These are phyloP conservation scores for Fragaria iinumae DNA, from an alignment of 306 rosid species.

Conservation along the genomic window DNA sequence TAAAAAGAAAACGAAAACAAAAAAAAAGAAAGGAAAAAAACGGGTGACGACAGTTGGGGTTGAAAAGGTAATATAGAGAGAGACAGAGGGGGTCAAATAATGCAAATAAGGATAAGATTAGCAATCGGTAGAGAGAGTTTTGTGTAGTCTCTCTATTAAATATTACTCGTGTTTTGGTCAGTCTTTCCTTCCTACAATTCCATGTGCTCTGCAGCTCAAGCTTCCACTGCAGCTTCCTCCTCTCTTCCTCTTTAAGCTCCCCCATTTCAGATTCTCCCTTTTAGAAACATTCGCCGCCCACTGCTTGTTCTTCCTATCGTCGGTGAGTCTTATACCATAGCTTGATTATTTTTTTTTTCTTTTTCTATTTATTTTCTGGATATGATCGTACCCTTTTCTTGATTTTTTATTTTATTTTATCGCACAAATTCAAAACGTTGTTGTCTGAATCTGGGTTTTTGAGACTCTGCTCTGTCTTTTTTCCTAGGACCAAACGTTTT, in stretches of 20 bases:
- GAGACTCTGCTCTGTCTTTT: neutral
- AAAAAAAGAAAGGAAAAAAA: neutral
- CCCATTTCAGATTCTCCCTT: constrained; percentile 8
- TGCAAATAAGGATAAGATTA: constrained; percentile 11
- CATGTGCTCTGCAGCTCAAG: constrained; percentile 47
- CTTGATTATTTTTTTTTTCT: neutral
- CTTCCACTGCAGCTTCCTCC: constrained; percentile 44
- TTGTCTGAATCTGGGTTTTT: constrained; percentile 25
- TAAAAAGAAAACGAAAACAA: too few species aligned
- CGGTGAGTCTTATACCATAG: constrained; percentile 45
- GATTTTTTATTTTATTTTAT: neutral
- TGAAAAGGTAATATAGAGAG: neutral
- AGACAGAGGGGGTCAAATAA: neutral
- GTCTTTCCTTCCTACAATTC: constrained; percentile 24
- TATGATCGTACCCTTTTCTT: constrained; percentile 3
- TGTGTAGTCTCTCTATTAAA: constrained; percentile 15
- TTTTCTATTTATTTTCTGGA: neutral
- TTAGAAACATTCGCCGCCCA: constrained; percentile 14
- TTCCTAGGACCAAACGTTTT: neutral
- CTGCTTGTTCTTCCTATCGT: constrained; percentile 24
- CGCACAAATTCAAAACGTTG: neutral
- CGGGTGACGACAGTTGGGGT: neutral
- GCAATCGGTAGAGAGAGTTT: neutral
- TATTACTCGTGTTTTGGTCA: constrained; percentile 49
- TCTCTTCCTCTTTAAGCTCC: constrained; percentile 18